A percentile compares a stretch with the other conserved stretches of the same genome.
These are phyloP conservation scores for Cladobotryum protrusum DNA, from an alignment of 2,329 filamentous ascomycete genomes.

Conservation along the genomic window DNA sequence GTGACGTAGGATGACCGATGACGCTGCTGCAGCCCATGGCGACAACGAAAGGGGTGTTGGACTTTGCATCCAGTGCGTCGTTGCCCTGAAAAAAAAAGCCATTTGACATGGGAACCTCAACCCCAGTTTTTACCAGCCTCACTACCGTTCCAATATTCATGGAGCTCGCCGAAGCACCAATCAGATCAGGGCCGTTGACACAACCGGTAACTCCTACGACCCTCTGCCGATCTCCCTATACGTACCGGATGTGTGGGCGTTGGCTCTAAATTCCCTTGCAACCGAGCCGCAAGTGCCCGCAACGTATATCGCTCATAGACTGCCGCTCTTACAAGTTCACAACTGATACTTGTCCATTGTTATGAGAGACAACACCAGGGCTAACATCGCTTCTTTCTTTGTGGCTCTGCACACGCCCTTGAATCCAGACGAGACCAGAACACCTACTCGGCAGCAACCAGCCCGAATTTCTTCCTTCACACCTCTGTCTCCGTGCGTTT, in stretches of 20 bases:
- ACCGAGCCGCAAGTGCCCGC: conserved; percentile 11
- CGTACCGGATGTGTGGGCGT: conserved; percentile 6
- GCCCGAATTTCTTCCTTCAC: not conserved
- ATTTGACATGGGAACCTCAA: not conserved
- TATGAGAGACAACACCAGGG: conserved; percentile 11
- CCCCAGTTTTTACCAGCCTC: not conserved
- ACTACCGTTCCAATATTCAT: not conserved
- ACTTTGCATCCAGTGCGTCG: too few relatives aligned
- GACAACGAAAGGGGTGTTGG: too few relatives aligned
- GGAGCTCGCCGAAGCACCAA: conserved; percentile 2
- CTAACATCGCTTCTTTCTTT: conserved; percentile 8
- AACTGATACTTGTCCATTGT: conserved; percentile 10
- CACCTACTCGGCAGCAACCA: not conserved
- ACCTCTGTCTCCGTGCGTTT: not conserved
- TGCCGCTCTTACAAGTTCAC: conserved; percentile 3
- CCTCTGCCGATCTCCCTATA: conserved; percentile 11
- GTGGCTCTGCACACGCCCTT: conserved; percentile 1
- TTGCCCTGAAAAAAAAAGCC: not conserved
- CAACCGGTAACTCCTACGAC: conserved; percentile 8
- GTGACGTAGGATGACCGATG: conserved; percentile 12
- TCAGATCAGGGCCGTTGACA: conserved; percentile 4
- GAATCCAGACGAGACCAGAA: not conserved
- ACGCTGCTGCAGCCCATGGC: too few relatives aligned
- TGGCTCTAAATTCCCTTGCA: conserved; percentile 8
- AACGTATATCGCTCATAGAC: conserved; percentile 16